These are phyloP conservation scores for Cordyceps javanica DNA, from an alignment of 2,329 filamentous ascomycete species.

Conservation along the genomic window DNA sequence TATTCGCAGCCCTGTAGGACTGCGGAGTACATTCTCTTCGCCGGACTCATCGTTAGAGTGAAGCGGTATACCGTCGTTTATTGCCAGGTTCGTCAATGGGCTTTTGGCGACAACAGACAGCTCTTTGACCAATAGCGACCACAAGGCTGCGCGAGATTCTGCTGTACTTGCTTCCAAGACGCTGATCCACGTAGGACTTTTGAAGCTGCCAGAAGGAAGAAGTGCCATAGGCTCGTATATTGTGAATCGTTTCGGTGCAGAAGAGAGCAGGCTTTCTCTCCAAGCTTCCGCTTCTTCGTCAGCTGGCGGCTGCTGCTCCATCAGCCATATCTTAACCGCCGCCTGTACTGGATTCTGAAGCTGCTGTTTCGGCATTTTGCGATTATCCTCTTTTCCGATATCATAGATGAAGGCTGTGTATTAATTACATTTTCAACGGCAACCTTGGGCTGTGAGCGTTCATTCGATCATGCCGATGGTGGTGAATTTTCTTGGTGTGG, in stretches of 20 bases:
- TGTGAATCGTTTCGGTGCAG: conserved; percentile 52
- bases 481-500: conserved; percentile 12
- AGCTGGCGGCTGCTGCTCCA: conserved; percentile 5
- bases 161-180: conserved; percentile 25
- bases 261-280: conserved; percentile 27
- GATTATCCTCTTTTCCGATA: background rate
- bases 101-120: conserved; percentile 38
- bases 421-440: background rate
- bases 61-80: conserved; percentile 56
- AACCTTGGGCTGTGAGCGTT: background rate
- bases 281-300: conserved; percentile 13
- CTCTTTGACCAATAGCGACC: conserved; percentile 40
- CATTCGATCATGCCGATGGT: background rate
- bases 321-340: conserved; percentile 26
- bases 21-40: conserved; percentile 64
- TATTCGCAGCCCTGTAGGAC: conserved; percentile 62
- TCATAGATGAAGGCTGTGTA: background rate
- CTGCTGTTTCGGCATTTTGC: conserved; percentile 12
- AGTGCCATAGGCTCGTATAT: conserved; percentile 57
- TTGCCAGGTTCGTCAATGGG: conserved; percentile 49
- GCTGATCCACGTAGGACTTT: conserved; percentile 31
- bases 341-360: conserved; percentile 25
- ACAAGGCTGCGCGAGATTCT: conserved; percentile 33
- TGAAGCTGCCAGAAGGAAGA: conserved; percentile 54
- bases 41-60: conserved; percentile 22